Percentiles rank a stretch among this genome's conserved stretches.
These are phyloP conservation scores for Pichia sp. DNA, from an alignment of 1,139 yeast genomes.

Conservation along the genomic window DNA sequence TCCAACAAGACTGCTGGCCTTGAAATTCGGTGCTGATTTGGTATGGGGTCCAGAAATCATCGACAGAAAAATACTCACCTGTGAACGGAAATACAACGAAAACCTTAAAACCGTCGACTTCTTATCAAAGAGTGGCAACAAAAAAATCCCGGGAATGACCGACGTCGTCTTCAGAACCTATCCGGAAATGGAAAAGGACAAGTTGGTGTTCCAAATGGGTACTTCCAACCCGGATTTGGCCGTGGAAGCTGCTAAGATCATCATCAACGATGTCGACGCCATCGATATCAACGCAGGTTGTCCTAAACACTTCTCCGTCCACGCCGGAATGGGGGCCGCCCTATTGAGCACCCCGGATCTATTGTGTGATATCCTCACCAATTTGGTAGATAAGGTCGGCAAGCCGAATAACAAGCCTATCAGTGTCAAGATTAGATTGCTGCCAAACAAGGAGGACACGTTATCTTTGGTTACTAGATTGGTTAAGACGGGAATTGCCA, in stretches of 20 bases:
- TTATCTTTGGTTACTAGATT: slow-evolving; percentile 58
- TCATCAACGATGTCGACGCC: slow-evolving; percentile 86
- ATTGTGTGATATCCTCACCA: slow-evolving; percentile 62
- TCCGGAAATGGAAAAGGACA: slow-evolving; percentile 58
- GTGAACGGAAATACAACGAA: slow-evolving; percentile 59
- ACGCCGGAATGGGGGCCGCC: slow-evolving; percentile 98
- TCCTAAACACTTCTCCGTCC: slow-evolving; percentile 81
- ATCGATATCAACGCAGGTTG: slow-evolving; percentile 96
- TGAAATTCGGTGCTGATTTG: slow-evolving; percentile 85
- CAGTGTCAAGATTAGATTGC: slow-evolving; percentile 82
- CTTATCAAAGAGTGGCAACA: slow-evolving; percentile 37
- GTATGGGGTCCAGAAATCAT: slow-evolving; percentile 97
- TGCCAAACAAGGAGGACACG: slow-evolving; percentile 64
- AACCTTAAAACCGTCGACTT: slow-evolving; percentile 61
- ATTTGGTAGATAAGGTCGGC: slow-evolving; percentile 78
- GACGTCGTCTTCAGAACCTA: slow-evolving; percentile 65
- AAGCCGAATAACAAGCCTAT: slow-evolving; percentile 76
- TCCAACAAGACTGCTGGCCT: slow-evolving; percentile 78
- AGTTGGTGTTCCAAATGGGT: slow-evolving; percentile 85
- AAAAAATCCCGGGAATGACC: slow-evolving; percentile 42
- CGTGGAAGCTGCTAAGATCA: slow-evolving; percentile 77
- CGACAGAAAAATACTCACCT: slow-evolving; percentile 75
- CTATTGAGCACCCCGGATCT: slow-evolving; percentile 77
- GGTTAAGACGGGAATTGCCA: slow-evolving; percentile 77
- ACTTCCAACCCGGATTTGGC: slow-evolving; percentile 83